Conservation (phyloP, 163 green algal species). For the Prototheca cutis region DNA sequence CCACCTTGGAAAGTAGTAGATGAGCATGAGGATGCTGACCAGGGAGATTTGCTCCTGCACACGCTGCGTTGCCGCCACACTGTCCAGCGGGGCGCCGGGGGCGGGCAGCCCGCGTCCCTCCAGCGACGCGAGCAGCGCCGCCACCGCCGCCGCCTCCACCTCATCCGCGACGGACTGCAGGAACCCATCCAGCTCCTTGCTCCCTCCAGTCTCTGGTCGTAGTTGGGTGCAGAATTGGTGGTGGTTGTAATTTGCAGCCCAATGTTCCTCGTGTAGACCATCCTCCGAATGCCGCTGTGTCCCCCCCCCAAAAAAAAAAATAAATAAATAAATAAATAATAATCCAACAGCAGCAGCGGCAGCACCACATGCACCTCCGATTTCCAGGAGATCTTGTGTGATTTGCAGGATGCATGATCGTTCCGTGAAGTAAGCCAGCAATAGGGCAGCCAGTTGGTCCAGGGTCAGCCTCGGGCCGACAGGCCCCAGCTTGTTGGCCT, state of each 20-base stretch:
- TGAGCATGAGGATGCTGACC: conserved; percentile 22
- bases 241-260: too few species aligned
- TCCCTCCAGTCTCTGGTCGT: not conserved
- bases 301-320: too few species aligned
- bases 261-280: too few species aligned
- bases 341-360: too few species aligned
- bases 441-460: conserved; percentile 10
- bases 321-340: too few species aligned
- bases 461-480: conserved; percentile 4
- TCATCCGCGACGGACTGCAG: not conserved
- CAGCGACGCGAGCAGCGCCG: not conserved
- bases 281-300: too few species aligned
- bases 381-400: conserved; percentile 17
- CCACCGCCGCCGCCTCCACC: not conserved
- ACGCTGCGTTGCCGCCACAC: not conserved
- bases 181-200: not conserved
- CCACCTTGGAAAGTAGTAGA: conserved; percentile 26
- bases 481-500: not conserved
- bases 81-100: not conserved
- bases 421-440: conserved; percentile 17
- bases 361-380: not conserved
- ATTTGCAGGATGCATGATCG: conserved; percentile 18
- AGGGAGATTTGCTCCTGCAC: conserved; percentile 17
- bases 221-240: too few species aligned
- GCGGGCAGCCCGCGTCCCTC: not conserved